Evolutionary conservation across 495 filamentous ascomycete genomes (phyloP).

Genomic region (Neurospora sp.): DNA sequence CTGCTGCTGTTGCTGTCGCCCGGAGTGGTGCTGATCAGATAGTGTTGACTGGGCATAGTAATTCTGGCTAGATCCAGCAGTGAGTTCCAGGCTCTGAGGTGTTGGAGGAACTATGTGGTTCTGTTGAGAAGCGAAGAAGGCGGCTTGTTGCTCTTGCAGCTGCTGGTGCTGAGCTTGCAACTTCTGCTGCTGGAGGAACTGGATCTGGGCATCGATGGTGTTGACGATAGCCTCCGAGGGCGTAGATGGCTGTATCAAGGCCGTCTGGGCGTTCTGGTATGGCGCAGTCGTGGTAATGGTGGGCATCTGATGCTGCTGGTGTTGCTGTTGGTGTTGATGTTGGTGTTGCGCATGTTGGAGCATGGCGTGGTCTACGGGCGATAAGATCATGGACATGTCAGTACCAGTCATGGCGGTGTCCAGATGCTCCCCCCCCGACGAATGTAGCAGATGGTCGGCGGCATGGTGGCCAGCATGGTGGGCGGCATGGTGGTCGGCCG

Average conservation of each 20-base stretch:
- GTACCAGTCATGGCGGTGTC: slow-evolving; percentile 43
- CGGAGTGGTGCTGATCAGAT: slow-evolving; percentile 48
- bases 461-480: slow-evolving; percentile 7
- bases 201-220: slow-evolving; percentile 50
- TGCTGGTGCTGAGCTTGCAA: slow-evolving; percentile 42
- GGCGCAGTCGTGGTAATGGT: slow-evolving; percentile 33
- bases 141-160: slow-evolving; percentile 45
- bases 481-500: slow-evolving; percentile 7
- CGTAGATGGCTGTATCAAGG: slow-evolving; percentile 32
- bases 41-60: slow-evolving; percentile 32
- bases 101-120: slow-evolving; percentile 75
- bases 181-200: slow-evolving; percentile 53
- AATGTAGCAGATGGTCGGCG: slow-evolving; percentile 26
- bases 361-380: slow-evolving; percentile 25
- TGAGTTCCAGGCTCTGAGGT: slow-evolving; percentile 85
- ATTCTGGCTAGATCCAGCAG: slow-evolving; percentile 52
- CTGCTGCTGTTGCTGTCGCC: slow-evolving; percentile 41
- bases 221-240: slow-evolving; percentile 36
- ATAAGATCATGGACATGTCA: slow-evolving; percentile 29
- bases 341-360: not conserved
- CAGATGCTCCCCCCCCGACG: slow-evolving; percentile 30
- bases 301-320: slow-evolving; percentile 34
- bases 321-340: not conserved
- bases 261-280: slow-evolving; percentile 31
- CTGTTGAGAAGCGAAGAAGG: slow-evolving; percentile 43